phyloP scores from a whole-genome alignment of 179 eudicot species.

The Silene noctiflora region DNA sequence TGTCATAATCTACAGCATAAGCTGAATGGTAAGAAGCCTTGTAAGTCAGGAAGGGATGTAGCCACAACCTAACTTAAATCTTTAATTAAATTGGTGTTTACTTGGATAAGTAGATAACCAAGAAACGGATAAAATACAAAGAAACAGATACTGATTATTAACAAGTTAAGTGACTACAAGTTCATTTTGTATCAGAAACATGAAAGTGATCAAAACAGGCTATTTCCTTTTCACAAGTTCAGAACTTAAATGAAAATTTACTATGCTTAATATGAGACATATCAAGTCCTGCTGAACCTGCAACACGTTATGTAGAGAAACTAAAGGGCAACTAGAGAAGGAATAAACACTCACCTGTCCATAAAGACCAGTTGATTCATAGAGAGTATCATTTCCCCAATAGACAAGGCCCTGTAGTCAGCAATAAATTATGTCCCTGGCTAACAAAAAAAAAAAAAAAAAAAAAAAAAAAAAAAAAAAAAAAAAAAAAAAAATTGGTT shows the following conservation, averaged over 20 bases:
- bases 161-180: background rate
- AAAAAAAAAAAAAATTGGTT: background rate
- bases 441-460: background rate
- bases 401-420: slow-evolving; percentile 83
- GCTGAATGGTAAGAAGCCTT: background rate
- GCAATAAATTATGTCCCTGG: slow-evolving; percentile 14
- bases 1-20: background rate
- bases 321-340: background rate
- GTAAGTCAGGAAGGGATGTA: background rate
- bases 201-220: background rate
- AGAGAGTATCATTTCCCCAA: slow-evolving; percentile 71
- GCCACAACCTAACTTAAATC: background rate
- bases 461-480: background rate
- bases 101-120: background rate
- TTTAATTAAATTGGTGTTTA: background rate
- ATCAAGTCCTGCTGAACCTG: background rate
- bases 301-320: background rate
- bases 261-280: background rate
- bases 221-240: background rate
- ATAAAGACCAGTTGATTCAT: slow-evolving; percentile 85
- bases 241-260: background rate
- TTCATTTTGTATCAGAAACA: background rate
- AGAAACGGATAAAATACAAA: background rate
- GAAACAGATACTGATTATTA: background rate
- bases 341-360: slow-evolving; percentile 44